These are phyloP conservation scores for Acanthamoeba rhysodes DNA, from an alignment of 208 protist genomes.

Conservation along the genomic window DNA sequence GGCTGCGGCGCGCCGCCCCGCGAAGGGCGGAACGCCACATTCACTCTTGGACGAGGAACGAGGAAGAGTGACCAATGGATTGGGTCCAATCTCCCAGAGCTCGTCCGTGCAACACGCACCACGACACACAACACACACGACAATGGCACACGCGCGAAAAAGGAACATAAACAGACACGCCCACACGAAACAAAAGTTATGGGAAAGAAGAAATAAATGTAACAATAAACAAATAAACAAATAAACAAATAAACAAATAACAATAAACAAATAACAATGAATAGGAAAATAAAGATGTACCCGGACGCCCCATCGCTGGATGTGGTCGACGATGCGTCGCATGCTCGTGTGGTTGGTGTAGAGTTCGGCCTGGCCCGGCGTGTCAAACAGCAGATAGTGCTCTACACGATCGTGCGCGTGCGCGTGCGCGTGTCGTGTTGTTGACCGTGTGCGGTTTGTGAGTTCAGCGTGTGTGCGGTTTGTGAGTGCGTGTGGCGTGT, in stretches of 20 bases:
- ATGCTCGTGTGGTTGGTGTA: constrained; percentile 97
- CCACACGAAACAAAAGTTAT: background rate
- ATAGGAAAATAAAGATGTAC: background rate
- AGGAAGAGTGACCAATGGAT: constrained; percentile 11
- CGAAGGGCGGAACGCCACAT: background rate
- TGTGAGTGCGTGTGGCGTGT: too few species aligned
- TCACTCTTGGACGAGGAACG: constrained; percentile 27
- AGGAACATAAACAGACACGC: background rate
- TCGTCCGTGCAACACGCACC: background rate
- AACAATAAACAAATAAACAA: background rate
- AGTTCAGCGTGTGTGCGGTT: too few species aligned
- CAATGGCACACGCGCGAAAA: background rate
- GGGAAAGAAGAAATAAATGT: background rate
- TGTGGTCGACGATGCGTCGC: constrained; percentile 90
- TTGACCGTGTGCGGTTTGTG: too few species aligned
- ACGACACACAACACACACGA: background rate
- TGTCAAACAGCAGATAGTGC: constrained; percentile 98
- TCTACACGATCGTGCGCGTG: constrained; percentile 83
- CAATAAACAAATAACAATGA: background rate
- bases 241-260: background rate
- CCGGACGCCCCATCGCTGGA: constrained; percentile 81
- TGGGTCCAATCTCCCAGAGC: background rate
- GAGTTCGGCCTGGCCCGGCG: constrained; percentile 99
- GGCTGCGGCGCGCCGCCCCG: background rate
- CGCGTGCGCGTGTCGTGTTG: too few species aligned